Percentiles rank a stretch among this genome's conserved stretches.
These are phyloP conservation scores for Amaranthus palmeri DNA, from an alignment of 148 eudicot genomes.

Conservation along the genomic window DNA sequence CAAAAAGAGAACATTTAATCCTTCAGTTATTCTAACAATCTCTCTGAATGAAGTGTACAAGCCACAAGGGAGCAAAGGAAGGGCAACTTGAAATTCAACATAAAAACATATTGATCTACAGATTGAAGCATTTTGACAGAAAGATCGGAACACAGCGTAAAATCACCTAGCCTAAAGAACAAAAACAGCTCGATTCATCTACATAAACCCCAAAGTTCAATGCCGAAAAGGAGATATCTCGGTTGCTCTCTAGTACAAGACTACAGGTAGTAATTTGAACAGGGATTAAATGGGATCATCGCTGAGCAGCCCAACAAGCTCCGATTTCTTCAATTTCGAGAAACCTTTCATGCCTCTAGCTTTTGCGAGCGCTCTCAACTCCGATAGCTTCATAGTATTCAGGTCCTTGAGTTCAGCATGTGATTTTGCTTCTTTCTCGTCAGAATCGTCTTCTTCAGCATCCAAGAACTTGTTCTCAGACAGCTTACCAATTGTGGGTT, in stretches of 20 bases:
- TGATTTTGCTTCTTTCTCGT: slow-evolving; percentile 30
- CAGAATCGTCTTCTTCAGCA: slow-evolving; percentile 33
- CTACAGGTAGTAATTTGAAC: neutral
- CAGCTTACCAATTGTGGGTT: slow-evolving; percentile 37
- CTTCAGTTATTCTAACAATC: too few species aligned
- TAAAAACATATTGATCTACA: too few species aligned
- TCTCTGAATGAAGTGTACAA: too few species aligned
- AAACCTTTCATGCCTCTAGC: slow-evolving; percentile 73
- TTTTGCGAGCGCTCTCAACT: slow-evolving; percentile 80
- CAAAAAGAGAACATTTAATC: too few species aligned
- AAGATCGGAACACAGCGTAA: too few species aligned
- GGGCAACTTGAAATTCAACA: too few species aligned
- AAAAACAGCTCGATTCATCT: neutral
- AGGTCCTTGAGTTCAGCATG: slow-evolving; percentile 31
- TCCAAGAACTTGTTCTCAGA: slow-evolving; percentile 40
- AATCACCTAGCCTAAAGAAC: neutral
- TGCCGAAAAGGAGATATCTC: slow-evolving; percentile 1
- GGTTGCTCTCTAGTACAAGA: neutral
- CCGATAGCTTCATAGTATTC: slow-evolving; percentile 64
- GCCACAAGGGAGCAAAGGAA: too few species aligned
- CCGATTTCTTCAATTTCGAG: slow-evolving; percentile 78
- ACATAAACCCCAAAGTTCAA: neutral
- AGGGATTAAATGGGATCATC: slow-evolving; percentile 27
- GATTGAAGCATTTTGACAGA: too few species aligned
- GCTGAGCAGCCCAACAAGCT: slow-evolving; percentile 66